A percentile compares a stretch with the other conserved stretches of the same genome.
These are phyloP conservation scores for Globisporangium carolinianum DNA, from an alignment of 352 stramenopile species.

Conservation along the genomic window DNA sequence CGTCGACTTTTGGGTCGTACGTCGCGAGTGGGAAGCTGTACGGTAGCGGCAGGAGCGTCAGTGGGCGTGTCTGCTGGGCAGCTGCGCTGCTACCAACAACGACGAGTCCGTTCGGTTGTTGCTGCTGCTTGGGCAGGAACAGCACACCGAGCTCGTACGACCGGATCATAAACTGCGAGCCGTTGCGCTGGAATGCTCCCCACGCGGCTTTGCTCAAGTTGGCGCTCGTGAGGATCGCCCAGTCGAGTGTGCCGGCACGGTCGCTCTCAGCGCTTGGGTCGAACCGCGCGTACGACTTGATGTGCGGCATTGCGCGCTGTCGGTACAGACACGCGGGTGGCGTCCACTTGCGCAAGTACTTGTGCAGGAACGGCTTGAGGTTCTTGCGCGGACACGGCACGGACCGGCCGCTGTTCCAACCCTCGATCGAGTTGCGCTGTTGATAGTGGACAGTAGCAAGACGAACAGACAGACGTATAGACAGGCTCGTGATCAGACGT, in stretches of 20 bases:
- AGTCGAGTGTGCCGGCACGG: conserved; percentile 35
- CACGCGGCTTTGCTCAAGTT: conserved; percentile 83
- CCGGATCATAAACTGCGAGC: conserved; percentile 73
- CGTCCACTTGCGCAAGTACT: conserved; percentile 75
- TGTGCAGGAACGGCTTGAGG: conserved; percentile 84
- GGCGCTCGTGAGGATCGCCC: conserved; percentile 70
- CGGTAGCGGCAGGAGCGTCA: conserved; percentile 36
- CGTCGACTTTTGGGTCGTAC: conserved; percentile 62
- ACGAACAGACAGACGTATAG: too few relatives aligned
- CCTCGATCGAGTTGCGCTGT: conserved; percentile 71
- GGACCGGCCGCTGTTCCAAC: conserved; percentile 64
- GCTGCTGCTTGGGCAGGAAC: conserved; percentile 33
- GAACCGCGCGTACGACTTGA: conserved; percentile 74
- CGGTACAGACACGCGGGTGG: conserved; percentile 46
- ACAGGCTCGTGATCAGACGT: neutral
- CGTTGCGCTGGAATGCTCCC: conserved; percentile 66
- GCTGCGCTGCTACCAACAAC: conserved; percentile 19
- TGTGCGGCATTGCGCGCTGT: conserved; percentile 78
- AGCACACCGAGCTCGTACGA: conserved; percentile 80
- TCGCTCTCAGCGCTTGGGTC: conserved; percentile 18
- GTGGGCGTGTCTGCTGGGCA: conserved; percentile 14
- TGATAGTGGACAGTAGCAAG: neutral
- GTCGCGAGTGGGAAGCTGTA: conserved; percentile 62
- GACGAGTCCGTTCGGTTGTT: conserved; percentile 12
- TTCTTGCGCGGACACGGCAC: conserved; percentile 79